Evolutionary conservation across 106 monocot species (phyloP).

Genomic region (Ottelia alismoides): DNA sequence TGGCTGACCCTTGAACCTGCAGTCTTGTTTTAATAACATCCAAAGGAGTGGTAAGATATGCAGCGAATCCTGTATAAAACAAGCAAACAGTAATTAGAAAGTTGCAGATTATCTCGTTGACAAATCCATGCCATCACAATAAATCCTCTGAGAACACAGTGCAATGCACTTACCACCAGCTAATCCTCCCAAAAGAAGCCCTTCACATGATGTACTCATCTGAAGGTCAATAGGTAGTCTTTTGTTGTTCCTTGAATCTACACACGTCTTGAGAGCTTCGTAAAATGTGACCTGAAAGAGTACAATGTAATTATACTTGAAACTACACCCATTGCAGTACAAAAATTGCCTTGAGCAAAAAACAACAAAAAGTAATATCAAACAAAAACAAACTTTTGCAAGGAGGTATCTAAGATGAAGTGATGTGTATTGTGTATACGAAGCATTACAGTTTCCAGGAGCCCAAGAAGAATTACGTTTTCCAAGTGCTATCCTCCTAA

Average conservation of each 20-base stretch:
- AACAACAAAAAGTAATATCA: too few relatives aligned
- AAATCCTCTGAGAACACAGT: neutral
- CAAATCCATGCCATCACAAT: neutral
- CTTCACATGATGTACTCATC: slow-evolving; percentile 57
- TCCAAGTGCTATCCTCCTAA: neutral
- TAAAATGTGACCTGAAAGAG: slow-evolving; percentile 98
- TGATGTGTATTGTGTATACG: too few relatives aligned
- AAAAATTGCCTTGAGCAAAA: too few relatives aligned
- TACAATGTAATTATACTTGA: too few relatives aligned
- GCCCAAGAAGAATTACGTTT: too few relatives aligned
- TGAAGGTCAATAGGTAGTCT: slow-evolving; percentile 27
- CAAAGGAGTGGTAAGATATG: slow-evolving; percentile 90
- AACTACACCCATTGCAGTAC: too few relatives aligned
- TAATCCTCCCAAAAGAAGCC: slow-evolving; percentile 77
- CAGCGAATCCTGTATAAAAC: slow-evolving; percentile 54
- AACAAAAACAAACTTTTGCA: too few relatives aligned
- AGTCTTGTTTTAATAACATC: slow-evolving; percentile 96
- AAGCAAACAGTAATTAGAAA: neutral
- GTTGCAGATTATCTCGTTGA: too few relatives aligned
- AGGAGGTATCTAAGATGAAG: too few relatives aligned
- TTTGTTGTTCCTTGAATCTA: slow-evolving; percentile 27
- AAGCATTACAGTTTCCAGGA: too few relatives aligned
- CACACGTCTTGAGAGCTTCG: slow-evolving; percentile 77
- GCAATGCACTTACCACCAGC: slow-evolving; percentile 61
- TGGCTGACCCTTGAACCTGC: slow-evolving; percentile 87